These are phyloP conservation scores for Ceratobasidium sp. DNA, from an alignment of 1,284 basidiomycete species.

Conservation along the genomic window DNA sequence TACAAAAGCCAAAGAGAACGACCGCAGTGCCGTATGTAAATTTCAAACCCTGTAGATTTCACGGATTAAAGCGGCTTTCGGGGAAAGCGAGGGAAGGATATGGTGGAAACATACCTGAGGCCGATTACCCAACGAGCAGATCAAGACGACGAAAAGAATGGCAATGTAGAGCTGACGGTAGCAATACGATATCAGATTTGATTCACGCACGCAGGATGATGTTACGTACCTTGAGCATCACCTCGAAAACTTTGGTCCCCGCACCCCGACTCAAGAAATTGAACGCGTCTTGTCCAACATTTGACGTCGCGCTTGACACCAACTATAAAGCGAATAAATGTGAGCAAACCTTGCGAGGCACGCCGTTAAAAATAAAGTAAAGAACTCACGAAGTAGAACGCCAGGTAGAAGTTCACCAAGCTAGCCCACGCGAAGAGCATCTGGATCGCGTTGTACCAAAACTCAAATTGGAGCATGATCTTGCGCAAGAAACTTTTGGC, in stretches of 20 bases:
- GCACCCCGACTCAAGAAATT: constrained; percentile 78
- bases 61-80: constrained; percentile 27
- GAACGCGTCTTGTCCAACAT: constrained; percentile 76
- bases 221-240: constrained; percentile 76
- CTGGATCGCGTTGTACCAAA: constrained; percentile 77
- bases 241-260: constrained; percentile 80
- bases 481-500: constrained; percentile 87
- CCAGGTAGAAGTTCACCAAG: constrained; percentile 84
- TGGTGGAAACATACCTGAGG: constrained; percentile 68
- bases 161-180: constrained; percentile 73
- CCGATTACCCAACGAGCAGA: constrained; percentile 88
- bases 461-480: constrained; percentile 82
- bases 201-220: constrained; percentile 48
- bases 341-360: constrained; percentile 55
- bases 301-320: constrained; percentile 78
- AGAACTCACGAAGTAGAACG: constrained; percentile 80
- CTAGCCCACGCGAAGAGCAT: constrained; percentile 87
- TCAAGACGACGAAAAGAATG: constrained; percentile 77
- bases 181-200: constrained; percentile 51
- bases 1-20: constrained; percentile 79
- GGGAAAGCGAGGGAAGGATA: background rate
- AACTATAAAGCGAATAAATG: constrained; percentile 60
- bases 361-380: constrained; percentile 42
- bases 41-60: constrained; percentile 72
- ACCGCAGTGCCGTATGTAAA: constrained; percentile 84